Conservation (phyloP, 352 stramenopile species). For the Phytophthora multivora region DNA sequence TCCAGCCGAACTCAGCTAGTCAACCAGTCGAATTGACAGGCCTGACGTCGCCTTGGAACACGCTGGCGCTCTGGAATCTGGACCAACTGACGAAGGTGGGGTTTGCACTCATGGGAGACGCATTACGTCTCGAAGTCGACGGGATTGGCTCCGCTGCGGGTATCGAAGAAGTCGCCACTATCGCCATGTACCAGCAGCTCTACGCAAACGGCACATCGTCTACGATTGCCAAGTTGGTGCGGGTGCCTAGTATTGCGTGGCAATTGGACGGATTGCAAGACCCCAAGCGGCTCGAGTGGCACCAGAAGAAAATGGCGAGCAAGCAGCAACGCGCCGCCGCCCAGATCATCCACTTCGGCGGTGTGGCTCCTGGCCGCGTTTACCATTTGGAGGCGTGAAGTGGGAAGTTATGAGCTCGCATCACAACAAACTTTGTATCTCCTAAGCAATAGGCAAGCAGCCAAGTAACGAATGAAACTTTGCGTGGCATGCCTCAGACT, state of each 20-base stretch:
- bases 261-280: conserved; percentile 71
- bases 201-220: conserved; percentile 42
- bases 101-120: conserved; percentile 91
- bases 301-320: conserved; percentile 95
- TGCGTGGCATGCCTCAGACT: background rate
- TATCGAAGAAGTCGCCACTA: conserved; percentile 94
- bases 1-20: conserved; percentile 25
- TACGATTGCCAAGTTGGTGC: conserved; percentile 85
- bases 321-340: conserved; percentile 85
- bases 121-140: conserved; percentile 55
- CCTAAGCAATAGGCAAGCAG: background rate
- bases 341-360: conserved; percentile 73
- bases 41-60: conserved; percentile 96
- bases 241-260: conserved; percentile 82
- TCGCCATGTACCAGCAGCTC: conserved; percentile 91
- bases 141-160: conserved; percentile 47
- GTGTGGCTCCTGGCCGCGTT: conserved; percentile 45
- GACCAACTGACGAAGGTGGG: conserved; percentile 89
- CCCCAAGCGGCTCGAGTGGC: conserved; percentile 85
- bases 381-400: conserved; percentile 47
- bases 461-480: background rate
- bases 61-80: conserved; percentile 94
- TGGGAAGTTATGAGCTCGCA: background rate
- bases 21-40: conserved; percentile 79
- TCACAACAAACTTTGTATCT: background rate